Percentiles rank a stretch among this genome's conserved stretches.
Conservation (phyloP, 768 basidiomycete genomes). For the Russula vinacea region DNA sequence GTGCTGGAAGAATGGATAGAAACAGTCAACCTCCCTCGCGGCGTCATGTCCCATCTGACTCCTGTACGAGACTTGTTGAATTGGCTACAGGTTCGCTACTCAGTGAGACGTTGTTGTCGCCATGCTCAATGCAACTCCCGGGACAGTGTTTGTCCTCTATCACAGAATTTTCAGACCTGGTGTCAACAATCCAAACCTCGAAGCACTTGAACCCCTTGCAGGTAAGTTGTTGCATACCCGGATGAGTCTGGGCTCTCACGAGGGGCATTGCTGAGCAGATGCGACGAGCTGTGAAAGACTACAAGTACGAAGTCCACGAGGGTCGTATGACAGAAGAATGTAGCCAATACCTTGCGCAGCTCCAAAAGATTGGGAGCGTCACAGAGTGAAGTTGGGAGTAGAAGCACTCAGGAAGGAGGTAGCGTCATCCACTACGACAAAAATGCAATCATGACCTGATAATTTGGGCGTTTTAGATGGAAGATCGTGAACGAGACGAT, state of each 20-base stretch:
- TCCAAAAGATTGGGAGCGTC: conserved; percentile 97
- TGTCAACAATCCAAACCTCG: conserved; percentile 87
- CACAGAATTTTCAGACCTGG: conserved; percentile 79
- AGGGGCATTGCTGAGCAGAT: conserved; percentile 49
- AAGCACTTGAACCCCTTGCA: conserved; percentile 88
- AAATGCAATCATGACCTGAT: background rate
- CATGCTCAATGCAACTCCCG: conserved; percentile 26
- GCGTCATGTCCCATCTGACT: conserved; percentile 75
- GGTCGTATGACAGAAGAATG: conserved; percentile 93
- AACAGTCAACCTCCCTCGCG: conserved; percentile 71
- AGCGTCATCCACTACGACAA: conserved; percentile 14
- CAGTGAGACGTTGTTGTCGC: background rate
- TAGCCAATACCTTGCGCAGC: conserved; percentile 85
- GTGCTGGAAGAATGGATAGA: conserved; percentile 91
- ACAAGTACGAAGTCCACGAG: conserved; percentile 92
- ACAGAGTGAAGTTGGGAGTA: conserved; percentile 82
- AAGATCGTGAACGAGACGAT: conserved; percentile 62
- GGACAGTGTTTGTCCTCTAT: conserved; percentile 80
- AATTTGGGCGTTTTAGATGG: conserved; percentile 47
- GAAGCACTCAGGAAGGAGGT: conserved; percentile 84
- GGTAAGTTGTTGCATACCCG: conserved; percentile 40
- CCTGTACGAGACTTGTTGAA: conserved; percentile 79
- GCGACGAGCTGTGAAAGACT: conserved; percentile 89
- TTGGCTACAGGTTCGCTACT: conserved; percentile 65
- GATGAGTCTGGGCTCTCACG: background rate